A percentile compares a stretch with the other conserved stretches of the same genome.
Evolutionary conservation across 805 yeast species (phyloP).

Genomic region (Saturnispora quitensis): DNA sequence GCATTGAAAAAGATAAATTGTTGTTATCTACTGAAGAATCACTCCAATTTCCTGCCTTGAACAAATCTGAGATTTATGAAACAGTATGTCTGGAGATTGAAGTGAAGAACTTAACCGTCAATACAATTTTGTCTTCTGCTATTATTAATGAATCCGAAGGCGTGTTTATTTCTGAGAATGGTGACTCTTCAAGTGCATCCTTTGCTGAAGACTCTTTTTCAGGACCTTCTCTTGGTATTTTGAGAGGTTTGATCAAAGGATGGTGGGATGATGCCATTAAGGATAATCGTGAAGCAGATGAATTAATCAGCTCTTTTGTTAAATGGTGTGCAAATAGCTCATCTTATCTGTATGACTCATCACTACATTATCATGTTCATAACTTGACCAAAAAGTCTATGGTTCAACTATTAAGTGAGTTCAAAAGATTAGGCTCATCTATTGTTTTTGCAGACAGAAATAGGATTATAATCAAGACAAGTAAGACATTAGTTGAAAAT

Average conservation of each 20-base stretch:
- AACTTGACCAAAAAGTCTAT: slow-evolving; percentile 77
- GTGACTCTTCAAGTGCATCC: slow-evolving; percentile 23
- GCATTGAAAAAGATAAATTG: slow-evolving; percentile 53
- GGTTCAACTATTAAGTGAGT: slow-evolving; percentile 71
- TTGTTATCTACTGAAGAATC: slow-evolving; percentile 39
- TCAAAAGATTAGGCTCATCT: slow-evolving; percentile 66
- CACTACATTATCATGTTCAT: slow-evolving; percentile 78
- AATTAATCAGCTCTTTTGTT: slow-evolving; percentile 71
- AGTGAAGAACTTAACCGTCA: slow-evolving; percentile 71
- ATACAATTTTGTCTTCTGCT: slow-evolving; percentile 79
- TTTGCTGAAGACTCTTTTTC: slow-evolving; percentile 82
- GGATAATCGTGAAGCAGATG: slow-evolving; percentile 59
- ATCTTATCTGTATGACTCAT: slow-evolving; percentile 67
- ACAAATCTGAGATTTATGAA: slow-evolving; percentile 70
- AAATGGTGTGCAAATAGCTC: slow-evolving; percentile 78
- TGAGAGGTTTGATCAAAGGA: slow-evolving; percentile 65
- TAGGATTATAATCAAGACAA: slow-evolving; percentile 61
- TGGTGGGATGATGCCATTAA: slow-evolving; percentile 92
- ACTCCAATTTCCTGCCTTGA: slow-evolving; percentile 60
- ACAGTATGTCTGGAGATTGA: slow-evolving; percentile 72
- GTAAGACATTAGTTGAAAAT: slow-evolving; percentile 70
- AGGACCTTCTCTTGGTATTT: slow-evolving; percentile 57
- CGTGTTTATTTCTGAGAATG: slow-evolving; percentile 53
- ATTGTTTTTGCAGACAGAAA: slow-evolving; percentile 76
- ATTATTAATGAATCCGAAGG: slow-evolving; percentile 85